phyloP scores from a whole-genome alignment of 139 green algal genomes.

The Haematococcus sp. region DNA sequence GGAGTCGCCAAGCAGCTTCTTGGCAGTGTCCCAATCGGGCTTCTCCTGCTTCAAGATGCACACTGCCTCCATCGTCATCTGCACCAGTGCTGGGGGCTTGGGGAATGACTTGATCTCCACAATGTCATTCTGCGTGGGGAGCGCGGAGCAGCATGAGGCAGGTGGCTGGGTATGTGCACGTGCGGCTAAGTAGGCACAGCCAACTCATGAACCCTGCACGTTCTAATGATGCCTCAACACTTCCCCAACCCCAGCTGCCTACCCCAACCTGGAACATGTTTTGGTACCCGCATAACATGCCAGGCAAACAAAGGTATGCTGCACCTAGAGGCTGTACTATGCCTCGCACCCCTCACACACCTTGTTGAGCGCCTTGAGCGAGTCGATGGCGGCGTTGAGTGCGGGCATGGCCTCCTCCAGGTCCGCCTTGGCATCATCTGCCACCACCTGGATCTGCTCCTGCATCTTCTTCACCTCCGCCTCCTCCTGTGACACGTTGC shows the following conservation, averaged over 20 bases:
- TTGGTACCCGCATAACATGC: too few relatives aligned
- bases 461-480: constrained; percentile 71
- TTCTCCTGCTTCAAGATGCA: constrained; percentile 78
- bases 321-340: too few relatives aligned
- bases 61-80: constrained; percentile 83
- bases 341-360: not conserved
- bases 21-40: constrained; percentile 82
- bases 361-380: constrained; percentile 79
- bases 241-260: too few relatives aligned
- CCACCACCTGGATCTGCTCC: constrained; percentile 56
- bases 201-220: too few relatives aligned
- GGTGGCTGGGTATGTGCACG: too few relatives aligned
- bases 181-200: too few relatives aligned
- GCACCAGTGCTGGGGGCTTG: constrained; percentile 78
- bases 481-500: constrained; percentile 66
- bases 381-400: constrained; percentile 69
- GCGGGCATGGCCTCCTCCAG: constrained; percentile 82
- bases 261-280: too few relatives aligned
- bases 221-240: too few relatives aligned
- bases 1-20: constrained; percentile 66
- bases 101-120: constrained; percentile 84
- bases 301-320: too few relatives aligned
- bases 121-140: constrained; percentile 66
- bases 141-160: constrained; percentile 4
- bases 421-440: constrained; percentile 77